A percentile compares a stretch with the other conserved stretches of the same genome.
Evolutionary conservation across 1,284 basidiomycete genomes (phyloP).

Genomic region (Apiotrichum laibachii): DNA sequence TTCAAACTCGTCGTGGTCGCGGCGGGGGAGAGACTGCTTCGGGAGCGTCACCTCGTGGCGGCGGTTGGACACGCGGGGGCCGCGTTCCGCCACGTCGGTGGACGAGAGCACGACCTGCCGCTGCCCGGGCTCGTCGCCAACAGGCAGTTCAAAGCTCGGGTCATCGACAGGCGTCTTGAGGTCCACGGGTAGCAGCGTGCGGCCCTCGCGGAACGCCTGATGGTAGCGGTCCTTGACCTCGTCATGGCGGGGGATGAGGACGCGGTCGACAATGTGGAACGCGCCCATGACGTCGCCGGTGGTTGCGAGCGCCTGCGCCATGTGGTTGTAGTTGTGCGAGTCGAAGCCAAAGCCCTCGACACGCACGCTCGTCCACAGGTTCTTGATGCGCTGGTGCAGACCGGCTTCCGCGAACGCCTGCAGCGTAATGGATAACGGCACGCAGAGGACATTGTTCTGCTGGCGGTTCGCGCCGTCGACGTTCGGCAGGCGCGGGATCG

Average conservation of each 20-base stretch:
- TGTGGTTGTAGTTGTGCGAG: conserved; percentile 88
- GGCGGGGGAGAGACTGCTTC: background rate
- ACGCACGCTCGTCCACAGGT: conserved; percentile 66
- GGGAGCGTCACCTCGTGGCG: conserved; percentile 20
- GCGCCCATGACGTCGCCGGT: conserved; percentile 77
- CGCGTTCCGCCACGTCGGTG: conserved; percentile 16
- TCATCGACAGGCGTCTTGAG: conserved; percentile 23
- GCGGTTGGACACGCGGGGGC: conserved; percentile 32
- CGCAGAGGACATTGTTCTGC: conserved; percentile 61
- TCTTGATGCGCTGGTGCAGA: conserved; percentile 62
- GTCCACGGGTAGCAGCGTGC: conserved; percentile 54
- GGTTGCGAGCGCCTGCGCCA: conserved; percentile 70
- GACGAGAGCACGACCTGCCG: background rate
- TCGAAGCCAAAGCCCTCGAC: conserved; percentile 77
- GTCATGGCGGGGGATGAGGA: conserved; percentile 66
- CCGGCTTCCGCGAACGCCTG: conserved; percentile 69
- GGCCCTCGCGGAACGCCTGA: conserved; percentile 20
- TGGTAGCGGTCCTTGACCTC: conserved; percentile 28
- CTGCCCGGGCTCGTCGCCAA: no score
- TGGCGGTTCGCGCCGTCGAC: background rate
- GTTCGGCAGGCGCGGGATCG: conserved; percentile 3
- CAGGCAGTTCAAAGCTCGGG: background rate
- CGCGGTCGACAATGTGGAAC: conserved; percentile 75
- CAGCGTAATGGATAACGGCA: conserved; percentile 81
- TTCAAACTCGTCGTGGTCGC: background rate